These are phyloP conservation scores for Sugiyamaella paludigena DNA, from an alignment of 1,139 yeast genomes.

Conservation along the genomic window DNA sequence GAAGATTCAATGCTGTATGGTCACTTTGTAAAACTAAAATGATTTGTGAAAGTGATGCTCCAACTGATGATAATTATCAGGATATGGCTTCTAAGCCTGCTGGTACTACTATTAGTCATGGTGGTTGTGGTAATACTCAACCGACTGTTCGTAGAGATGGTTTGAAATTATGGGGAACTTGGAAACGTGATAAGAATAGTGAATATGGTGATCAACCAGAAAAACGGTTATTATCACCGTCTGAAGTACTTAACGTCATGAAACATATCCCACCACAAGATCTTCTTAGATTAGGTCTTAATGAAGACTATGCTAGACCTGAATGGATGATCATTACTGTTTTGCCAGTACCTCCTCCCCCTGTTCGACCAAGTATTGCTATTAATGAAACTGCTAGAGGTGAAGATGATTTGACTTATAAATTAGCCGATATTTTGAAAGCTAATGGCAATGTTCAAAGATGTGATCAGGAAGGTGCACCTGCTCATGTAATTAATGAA, in stretches of 20 bases:
- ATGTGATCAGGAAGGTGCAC: constrained; percentile 97
- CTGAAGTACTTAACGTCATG: constrained; percentile 87
- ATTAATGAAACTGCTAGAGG: constrained; percentile 99
- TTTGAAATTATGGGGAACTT: constrained; percentile 90
- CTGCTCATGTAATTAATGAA: constrained; percentile 96
- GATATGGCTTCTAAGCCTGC: constrained; percentile 32
- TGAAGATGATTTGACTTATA: constrained; percentile 98
- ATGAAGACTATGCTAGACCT: constrained; percentile 95
- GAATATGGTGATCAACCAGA: constrained; percentile 92
- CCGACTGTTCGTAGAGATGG: constrained; percentile 97
- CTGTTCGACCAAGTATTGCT: constrained; percentile 97
- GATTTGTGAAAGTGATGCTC: constrained; percentile 85
- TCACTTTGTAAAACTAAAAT: constrained; percentile 82
- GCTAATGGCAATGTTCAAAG: constrained; percentile 96
- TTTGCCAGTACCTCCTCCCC: constrained; percentile 99
- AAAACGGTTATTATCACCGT: constrained; percentile 80
- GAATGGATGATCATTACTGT: constrained; percentile 98
- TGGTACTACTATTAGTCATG: constrained; percentile 57
- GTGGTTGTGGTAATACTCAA: constrained; percentile 98
- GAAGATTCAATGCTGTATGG: constrained; percentile 97
- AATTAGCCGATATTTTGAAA: constrained; percentile 92
- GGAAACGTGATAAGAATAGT: constrained; percentile 81
- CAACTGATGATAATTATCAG: constrained; percentile 54
- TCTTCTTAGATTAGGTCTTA: constrained; percentile 78
- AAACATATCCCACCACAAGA: constrained; percentile 88